Base-by-base conservation (phyloP, 2,329 filamentous ascomycete genomes). In the Exophiala calicioides region DNA sequence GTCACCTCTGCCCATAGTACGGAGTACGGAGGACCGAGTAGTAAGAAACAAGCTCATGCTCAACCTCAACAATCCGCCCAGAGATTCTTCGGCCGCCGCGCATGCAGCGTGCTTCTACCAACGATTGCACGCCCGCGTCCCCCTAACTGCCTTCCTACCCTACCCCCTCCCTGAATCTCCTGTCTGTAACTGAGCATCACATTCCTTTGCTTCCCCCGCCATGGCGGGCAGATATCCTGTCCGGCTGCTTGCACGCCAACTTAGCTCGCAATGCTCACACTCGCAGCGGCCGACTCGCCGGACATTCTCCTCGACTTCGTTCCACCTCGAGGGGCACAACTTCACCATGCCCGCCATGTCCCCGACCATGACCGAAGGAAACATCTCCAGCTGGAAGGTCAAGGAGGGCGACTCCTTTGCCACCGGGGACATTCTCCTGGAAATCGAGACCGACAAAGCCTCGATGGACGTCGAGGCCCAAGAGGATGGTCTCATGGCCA, bases 381-480 rank as follows among this genome's bases (percentile, higher is more conserved):
- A 89, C 69, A 94, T 95, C 62, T 80, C 86, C 36, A 80, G 71
- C 52, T 95, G 89, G 89, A 86, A 83, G 68, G 79, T 94, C 62
- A 91, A 91, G 69, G 89, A 94, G 73, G 89, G 74, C 71, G 87
- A 93, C 59, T 78, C 81, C 40, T 95, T 89, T 68, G 76, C 80
- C 38, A 86, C 88, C 47, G 89, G 89, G 58, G 89, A 95, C 67
- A 88, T 95, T 23, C 77, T 95, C 40, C 81, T 95, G 50, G 89
- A 95, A 71, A 93, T 95, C 65, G 89, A 95, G 73, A 95, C 89
- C 49, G 89, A 95, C 70, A 95, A 95, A 77, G 89, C 89, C 45
- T 88, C 88, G 46, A 95, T 95, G 88, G 90, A 95, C 60, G 89
- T 95, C 19, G 90, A 95, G 74, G 89, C 89, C 30, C 89, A 93